Conservation (phyloP, 2,329 filamentous ascomycete genomes). For the Cladophialophora bantiana region DNA sequence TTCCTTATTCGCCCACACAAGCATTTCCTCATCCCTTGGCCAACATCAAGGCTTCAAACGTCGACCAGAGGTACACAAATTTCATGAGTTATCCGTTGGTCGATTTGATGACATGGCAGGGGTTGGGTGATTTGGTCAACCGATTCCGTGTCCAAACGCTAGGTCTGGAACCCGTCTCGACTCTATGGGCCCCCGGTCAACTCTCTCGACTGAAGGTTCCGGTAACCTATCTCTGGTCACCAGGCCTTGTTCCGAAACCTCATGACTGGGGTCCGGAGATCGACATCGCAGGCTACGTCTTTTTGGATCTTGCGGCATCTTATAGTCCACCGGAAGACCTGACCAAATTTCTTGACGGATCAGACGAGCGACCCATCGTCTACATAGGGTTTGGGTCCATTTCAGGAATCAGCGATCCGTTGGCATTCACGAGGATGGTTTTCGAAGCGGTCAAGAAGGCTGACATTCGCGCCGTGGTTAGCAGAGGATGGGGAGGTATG, state of each 20-base stretch:
- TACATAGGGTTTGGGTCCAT: conserved; percentile 49
- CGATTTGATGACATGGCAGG: conserved; percentile 41
- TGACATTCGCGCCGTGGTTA: conserved; percentile 48
- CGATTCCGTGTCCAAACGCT: conserved; percentile 73
- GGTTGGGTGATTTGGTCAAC: conserved; percentile 78
- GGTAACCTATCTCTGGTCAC: conserved; percentile 73
- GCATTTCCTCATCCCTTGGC: conserved; percentile 77
- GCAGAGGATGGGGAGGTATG: conserved; percentile 49
- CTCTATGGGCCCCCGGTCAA: conserved; percentile 77
- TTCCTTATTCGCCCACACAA: conserved; percentile 78
- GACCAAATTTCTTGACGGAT: conserved; percentile 40
- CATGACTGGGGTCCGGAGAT: conserved; percentile 63
- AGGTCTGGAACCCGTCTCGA: conserved; percentile 75
- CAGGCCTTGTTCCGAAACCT: conserved; percentile 59
- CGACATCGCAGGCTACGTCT: conserved; percentile 62
- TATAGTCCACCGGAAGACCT: conserved; percentile 54
- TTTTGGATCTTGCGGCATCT: conserved; percentile 57
- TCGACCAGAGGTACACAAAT: conserved; percentile 76
- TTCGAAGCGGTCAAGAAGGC: conserved; percentile 46
- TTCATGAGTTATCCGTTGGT: conserved; percentile 77
- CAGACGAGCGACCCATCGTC: conserved; percentile 42
- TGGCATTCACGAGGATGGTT: conserved; percentile 46
- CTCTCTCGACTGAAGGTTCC: conserved; percentile 76
- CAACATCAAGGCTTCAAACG: conserved; percentile 74
- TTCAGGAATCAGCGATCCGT: conserved; percentile 47